These are phyloP conservation scores for Paramyrothecium sp. DNA, from an alignment of 2,329 filamentous ascomycete genomes.

Conservation along the genomic window DNA sequence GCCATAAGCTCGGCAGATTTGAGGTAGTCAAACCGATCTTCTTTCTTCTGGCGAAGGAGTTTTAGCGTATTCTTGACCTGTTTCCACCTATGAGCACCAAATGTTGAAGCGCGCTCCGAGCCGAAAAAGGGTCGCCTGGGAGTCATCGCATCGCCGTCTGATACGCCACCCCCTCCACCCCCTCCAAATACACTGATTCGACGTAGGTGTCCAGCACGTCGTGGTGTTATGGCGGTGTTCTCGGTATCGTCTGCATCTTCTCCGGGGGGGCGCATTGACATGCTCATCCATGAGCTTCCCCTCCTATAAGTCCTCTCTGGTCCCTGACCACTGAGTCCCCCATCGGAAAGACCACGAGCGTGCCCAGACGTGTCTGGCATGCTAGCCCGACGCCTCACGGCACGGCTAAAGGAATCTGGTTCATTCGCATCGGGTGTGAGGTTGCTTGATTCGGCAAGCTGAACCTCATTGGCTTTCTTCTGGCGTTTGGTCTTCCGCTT, in stretches of 20 bases:
- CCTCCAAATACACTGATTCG: constrained; percentile 65
- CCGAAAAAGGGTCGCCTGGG: constrained; percentile 57
- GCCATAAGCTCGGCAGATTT: constrained; percentile 97
- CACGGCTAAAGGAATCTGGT: constrained; percentile 38
- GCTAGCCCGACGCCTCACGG: constrained; percentile 64
- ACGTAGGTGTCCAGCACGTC: constrained; percentile 62
- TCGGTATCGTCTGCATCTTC: constrained; percentile 54
- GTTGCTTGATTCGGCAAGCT: constrained; percentile 62
- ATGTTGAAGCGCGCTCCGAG: constrained; percentile 68
- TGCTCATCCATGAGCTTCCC: constrained; percentile 57
- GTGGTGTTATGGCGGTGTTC: constrained; percentile 42
- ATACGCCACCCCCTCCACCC: constrained; percentile 57
- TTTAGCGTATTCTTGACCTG: constrained; percentile 89
- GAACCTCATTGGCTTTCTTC: constrained; percentile 56
- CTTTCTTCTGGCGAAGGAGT: constrained; percentile 74
- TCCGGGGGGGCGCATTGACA: constrained; percentile 44
- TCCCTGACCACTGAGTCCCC: constrained; percentile 66
- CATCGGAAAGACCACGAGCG: constrained; percentile 69
- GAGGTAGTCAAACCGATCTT: constrained; percentile 86
- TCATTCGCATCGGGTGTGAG: constrained; percentile 40
- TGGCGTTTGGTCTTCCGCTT: constrained; percentile 65
- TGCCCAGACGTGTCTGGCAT: constrained; percentile 60
- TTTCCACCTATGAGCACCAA: constrained; percentile 82
- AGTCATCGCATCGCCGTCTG: constrained; percentile 60
- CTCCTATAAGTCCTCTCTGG: constrained; percentile 51